Evolutionary conservation across 345 rosid species (phyloP).

Genomic region (Citrus cavaleriei): DNA sequence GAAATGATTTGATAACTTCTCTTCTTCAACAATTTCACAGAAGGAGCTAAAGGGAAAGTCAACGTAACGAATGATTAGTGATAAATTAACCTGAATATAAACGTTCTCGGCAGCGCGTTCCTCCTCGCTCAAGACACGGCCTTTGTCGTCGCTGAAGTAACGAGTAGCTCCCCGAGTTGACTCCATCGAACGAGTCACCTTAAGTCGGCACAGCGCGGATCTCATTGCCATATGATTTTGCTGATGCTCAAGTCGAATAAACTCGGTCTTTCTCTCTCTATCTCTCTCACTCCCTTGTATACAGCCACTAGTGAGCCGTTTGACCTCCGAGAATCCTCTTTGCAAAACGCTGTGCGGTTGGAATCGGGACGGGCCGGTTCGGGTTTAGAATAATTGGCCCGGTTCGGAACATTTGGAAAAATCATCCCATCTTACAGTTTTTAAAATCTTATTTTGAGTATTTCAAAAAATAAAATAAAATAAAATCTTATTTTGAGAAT

Average conservation of each 20-base stretch:
- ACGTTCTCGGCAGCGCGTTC: slow-evolving; percentile 78
- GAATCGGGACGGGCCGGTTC: too few relatives aligned
- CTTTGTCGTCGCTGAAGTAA: slow-evolving; percentile 59
- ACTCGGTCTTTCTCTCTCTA: not conserved
- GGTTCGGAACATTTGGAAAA: too few relatives aligned
- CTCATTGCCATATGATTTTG: slow-evolving; percentile 39
- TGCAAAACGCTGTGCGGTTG: too few relatives aligned
- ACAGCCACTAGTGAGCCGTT: too few relatives aligned
- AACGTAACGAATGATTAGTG: not conserved
- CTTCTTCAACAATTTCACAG: not conserved
- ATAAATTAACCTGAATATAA: slow-evolving; percentile 55
- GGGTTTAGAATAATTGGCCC: too few relatives aligned
- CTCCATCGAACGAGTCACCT: slow-evolving; percentile 39
- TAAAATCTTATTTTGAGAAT: too few relatives aligned
- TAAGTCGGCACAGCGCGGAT: slow-evolving; percentile 31
- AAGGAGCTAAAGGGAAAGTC: not conserved
- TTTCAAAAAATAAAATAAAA: too few relatives aligned
- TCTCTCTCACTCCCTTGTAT: too few relatives aligned
- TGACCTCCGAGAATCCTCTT: too few relatives aligned
- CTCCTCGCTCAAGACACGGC: slow-evolving; percentile 80
- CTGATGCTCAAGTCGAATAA: not conserved
- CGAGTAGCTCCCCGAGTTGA: slow-evolving; percentile 53
- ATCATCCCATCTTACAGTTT: too few relatives aligned
- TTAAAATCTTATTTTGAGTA: too few relatives aligned
- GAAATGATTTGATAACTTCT: not conserved